Evolutionary conservation across 2,329 filamentous ascomycete genomes (phyloP).

Genomic region (Calonectria naviculata): DNA sequence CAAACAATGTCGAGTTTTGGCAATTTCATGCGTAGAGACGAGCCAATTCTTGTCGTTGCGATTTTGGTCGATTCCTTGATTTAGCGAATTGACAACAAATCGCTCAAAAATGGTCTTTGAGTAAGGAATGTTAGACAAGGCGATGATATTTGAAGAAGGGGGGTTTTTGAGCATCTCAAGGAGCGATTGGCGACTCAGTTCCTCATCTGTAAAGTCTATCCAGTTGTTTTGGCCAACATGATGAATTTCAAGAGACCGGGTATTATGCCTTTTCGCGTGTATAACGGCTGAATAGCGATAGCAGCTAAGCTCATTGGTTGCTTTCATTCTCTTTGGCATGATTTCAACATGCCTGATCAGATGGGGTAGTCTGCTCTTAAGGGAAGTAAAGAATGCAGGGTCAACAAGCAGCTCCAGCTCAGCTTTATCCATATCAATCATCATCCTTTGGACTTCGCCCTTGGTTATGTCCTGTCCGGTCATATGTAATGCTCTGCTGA

Average conservation of each 20-base stretch:
- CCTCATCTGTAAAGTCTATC: not conserved
- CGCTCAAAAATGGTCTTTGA: not conserved
- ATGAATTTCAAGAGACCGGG: not conserved
- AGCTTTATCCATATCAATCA: constrained; percentile 20
- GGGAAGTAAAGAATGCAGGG: not conserved
- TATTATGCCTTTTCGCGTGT: not conserved
- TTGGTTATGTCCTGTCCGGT: too few relatives aligned
- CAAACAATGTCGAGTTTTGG: constrained; percentile 9
- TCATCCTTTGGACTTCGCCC: constrained; percentile 7
- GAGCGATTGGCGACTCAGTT: not conserved
- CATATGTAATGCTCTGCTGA: too few relatives aligned
- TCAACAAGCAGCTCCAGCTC: not conserved
- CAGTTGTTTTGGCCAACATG: not conserved
- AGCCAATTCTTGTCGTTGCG: constrained; percentile 21
- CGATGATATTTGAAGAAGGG: not conserved
- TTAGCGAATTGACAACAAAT: constrained; percentile 23
- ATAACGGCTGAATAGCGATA: not conserved
- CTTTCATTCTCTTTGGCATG: not conserved
- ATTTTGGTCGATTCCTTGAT: constrained; percentile 8
- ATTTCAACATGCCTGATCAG: not conserved
- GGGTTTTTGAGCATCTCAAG: not conserved
- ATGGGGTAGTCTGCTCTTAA: not conserved
- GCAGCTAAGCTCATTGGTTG: not conserved
- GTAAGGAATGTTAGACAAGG: not conserved
- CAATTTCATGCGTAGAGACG: not conserved